Evolutionary conservation across 2,329 filamentous ascomycete genomes (phyloP), one percentile per base, ranked within the genome.

Genomic region (Daldinia sp.): DNA sequence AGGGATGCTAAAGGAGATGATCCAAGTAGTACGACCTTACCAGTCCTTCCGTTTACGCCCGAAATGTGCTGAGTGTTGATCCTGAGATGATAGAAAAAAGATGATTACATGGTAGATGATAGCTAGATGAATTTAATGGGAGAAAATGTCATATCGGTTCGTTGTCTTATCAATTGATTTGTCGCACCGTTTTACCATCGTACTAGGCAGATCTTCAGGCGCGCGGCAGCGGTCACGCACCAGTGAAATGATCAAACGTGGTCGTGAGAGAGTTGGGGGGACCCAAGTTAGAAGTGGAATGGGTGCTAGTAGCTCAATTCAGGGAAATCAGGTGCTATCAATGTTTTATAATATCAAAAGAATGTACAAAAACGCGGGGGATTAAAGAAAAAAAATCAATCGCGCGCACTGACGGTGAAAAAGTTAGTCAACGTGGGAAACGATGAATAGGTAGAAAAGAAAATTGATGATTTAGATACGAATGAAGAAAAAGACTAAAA

Each of bases 211-310:
- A 50, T 42, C 54, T 63, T 44, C 60, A 72, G 63, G 68, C 68
- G 69, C 68, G 68, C 71, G 65, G 67, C 63, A 70, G 65, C 57
- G 41, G n/a, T 60, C 68, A 61, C 18, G 65, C 71, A 67, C 74
- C 74, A 75, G 71, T 74, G 65, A 71, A 59, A 72, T 61, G 33
- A 50, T 59, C 37, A 53, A 74, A 75, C 72, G 73, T 75, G 74
- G 73, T 75, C 67, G 26, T 60, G 50, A 56, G 65, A 62, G 67
- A 70, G 65, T 65, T 61, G 65, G 48, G 51, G 60, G 33, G 57
- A 57, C 53, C 41, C n/a, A 37, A 26, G 28, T 18, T 18, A 48
- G 42, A 59, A 46, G 41, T 44, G 37, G 55, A 33, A 46, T 33
- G 3, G 30, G 9, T 23, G 28, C 28, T 12, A 33, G 39, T 37